Conservation (phyloP, 148 eudicot species). For the Chenopodium berlandieri region DNA sequence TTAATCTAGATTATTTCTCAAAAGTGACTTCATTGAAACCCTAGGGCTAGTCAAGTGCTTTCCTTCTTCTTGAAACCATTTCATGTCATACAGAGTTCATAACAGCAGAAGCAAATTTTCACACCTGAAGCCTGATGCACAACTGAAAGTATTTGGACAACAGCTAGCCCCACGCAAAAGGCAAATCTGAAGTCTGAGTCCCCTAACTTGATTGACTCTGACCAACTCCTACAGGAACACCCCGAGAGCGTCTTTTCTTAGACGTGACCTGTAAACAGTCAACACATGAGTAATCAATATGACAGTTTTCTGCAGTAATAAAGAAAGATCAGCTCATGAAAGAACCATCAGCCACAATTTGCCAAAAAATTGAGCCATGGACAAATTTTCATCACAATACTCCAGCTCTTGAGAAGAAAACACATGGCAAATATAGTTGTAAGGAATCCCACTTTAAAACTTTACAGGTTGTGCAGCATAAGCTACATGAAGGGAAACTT, state of each 20-base stretch:
- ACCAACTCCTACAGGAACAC: constrained; percentile 45
- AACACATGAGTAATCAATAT: neutral
- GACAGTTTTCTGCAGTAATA: constrained; percentile 1
- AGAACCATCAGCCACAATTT: neutral
- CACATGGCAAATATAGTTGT: neutral
- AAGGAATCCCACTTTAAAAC: neutral
- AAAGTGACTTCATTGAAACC: neutral
- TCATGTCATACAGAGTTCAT: neutral
- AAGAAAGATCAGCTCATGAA: neutral
- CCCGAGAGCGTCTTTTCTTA: constrained; percentile 69
- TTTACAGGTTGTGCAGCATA: neutral
- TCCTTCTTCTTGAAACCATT: neutral
- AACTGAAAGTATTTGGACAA: neutral
- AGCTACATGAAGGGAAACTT: neutral
- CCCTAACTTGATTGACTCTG: constrained; percentile 34
- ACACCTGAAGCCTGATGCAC: constrained; percentile 1
- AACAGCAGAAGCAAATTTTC: neutral
- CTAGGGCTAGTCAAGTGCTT: neutral
- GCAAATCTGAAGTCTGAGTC: neutral
- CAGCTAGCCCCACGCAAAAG: neutral
- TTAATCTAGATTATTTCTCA: neutral
- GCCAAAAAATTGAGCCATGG: neutral
- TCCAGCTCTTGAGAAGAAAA: neutral
- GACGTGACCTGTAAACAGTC: constrained; percentile 35
- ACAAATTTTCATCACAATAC: neutral